Conservation (phyloP, 306 rosid genomes). For the Sophora flavescens region DNA sequence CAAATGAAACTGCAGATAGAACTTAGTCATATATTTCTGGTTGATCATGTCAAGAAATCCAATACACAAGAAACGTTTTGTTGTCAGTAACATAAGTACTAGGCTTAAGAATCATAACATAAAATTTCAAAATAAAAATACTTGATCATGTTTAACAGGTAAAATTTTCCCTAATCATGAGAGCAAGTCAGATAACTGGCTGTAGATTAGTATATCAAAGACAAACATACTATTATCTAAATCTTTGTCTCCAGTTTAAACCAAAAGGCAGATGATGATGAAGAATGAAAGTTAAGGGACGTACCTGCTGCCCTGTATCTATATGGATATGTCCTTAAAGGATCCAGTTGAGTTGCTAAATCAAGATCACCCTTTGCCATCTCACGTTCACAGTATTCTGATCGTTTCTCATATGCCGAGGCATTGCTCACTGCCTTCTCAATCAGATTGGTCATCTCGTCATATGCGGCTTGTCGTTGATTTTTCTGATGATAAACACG, state of each 20-base stretch:
- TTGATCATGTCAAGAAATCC: neutral
- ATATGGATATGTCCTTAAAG: conserved; percentile 78
- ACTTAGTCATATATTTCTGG: neutral
- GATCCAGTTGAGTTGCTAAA: conserved; percentile 67
- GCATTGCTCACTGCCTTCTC: conserved; percentile 69
- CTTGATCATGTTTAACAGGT: neutral
- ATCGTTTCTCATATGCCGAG: conserved; percentile 84
- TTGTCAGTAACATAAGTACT: neutral
- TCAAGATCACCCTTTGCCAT: conserved; percentile 72
- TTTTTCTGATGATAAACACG: conserved; percentile 71
- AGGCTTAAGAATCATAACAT: neutral
- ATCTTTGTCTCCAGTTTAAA: conserved; percentile 1
- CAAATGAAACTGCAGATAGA: neutral
- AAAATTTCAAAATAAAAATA: neutral
- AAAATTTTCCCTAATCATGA: neutral
- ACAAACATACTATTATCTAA: conserved; percentile 2
- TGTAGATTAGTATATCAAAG: neutral
- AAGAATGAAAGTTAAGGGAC: conserved; percentile 17
- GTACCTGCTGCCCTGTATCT: conserved; percentile 90
- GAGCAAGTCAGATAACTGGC: neutral
- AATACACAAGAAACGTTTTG: neutral
- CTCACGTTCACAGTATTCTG: conserved; percentile 75
- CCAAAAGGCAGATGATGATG: conserved; percentile 8
- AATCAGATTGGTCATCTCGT: conserved; percentile 82
- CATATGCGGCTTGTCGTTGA: conserved; percentile 71